Percentiles rank a stretch among this genome's conserved stretches.
These are phyloP conservation scores for Heterobasidion irregulare DNA, from an alignment of 1,284 basidiomycete genomes.

Conservation along the genomic window DNA sequence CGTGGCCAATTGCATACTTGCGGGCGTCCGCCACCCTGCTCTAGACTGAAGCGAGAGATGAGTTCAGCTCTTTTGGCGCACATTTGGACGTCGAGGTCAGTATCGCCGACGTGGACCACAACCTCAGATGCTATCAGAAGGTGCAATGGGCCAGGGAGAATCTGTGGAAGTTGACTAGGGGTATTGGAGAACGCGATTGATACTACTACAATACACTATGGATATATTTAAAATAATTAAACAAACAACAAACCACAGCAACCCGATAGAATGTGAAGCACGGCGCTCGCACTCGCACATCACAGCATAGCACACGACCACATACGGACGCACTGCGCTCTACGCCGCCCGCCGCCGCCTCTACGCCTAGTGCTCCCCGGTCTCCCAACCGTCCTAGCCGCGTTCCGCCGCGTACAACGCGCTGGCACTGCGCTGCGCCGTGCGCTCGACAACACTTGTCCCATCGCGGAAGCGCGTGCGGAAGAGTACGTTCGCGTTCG, in stretches of 20 bases:
- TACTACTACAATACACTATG: background rate
- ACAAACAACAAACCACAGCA: background rate
- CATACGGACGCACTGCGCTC: too few species aligned
- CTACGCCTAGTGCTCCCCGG: background rate
- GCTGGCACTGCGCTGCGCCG: constrained; percentile 50
- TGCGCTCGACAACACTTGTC: constrained; percentile 83
- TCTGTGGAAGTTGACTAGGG: background rate
- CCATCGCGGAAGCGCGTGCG: constrained; percentile 88
- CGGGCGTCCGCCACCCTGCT: too few species aligned
- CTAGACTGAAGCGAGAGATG: too few species aligned
- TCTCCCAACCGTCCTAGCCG: background rate
- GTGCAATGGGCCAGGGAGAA: too few species aligned
- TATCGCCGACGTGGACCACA: too few species aligned
- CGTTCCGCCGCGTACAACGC: constrained; percentile 23
- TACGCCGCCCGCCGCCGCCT: background rate
- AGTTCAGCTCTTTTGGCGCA: too few species aligned
- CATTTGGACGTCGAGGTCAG: too few species aligned
- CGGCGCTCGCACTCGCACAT: too few species aligned
- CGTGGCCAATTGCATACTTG: too few species aligned
- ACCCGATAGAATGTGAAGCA: too few species aligned
- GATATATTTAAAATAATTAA: background rate
- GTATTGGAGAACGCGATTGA: background rate
- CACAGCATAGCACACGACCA: too few species aligned
- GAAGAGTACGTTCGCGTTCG: constrained; percentile 97
- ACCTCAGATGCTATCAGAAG: too few species aligned